Evolutionary conservation across 148 eudicot genomes (phyloP).

Genomic region (Rhododendron mucronatum): DNA sequence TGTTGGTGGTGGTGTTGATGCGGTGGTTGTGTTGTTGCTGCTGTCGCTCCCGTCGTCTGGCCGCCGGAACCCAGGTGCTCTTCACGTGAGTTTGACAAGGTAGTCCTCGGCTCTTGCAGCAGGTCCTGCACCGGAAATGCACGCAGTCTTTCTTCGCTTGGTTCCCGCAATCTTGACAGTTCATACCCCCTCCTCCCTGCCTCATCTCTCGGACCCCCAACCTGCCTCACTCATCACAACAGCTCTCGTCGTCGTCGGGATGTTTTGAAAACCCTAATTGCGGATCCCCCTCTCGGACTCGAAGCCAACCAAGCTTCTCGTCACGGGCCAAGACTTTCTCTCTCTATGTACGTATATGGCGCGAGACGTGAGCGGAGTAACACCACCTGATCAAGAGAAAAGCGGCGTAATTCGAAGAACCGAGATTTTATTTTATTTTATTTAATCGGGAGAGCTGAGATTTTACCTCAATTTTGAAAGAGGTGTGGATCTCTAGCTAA

Average conservation of each 20-base stretch:
- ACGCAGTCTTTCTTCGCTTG: slow-evolving; percentile 80
- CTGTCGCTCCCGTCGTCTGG: slow-evolving; percentile 66
- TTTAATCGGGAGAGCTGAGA: not conserved
- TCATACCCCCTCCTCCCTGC: slow-evolving; percentile 37
- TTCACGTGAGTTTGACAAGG: slow-evolving; percentile 80
- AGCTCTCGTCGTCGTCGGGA: slow-evolving; percentile 6
- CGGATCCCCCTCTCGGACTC: slow-evolving; percentile 45
- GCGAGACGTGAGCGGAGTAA: too few relatives aligned
- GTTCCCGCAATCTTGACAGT: slow-evolving; percentile 89
- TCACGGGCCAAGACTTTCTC: slow-evolving; percentile 21
- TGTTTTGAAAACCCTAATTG: slow-evolving; percentile 67
- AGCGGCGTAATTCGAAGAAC: not conserved
- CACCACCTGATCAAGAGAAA: not conserved
- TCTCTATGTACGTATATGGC: not conserved
- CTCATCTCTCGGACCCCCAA: slow-evolving; percentile 24
- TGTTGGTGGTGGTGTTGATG: slow-evolving; percentile 20
- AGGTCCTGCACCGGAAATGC: slow-evolving; percentile 76
- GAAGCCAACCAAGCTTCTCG: not conserved
- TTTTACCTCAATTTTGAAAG: not conserved
- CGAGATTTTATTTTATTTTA: not conserved
- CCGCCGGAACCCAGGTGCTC: slow-evolving; percentile 96
- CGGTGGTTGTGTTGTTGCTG: slow-evolving; percentile 25
- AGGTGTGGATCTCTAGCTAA: not conserved
- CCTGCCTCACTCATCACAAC: slow-evolving; percentile 2
- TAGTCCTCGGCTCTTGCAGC: slow-evolving; percentile 82